These are phyloP conservation scores for Saturnispora bothae DNA, from an alignment of 805 yeast genomes.

Conservation along the genomic window DNA sequence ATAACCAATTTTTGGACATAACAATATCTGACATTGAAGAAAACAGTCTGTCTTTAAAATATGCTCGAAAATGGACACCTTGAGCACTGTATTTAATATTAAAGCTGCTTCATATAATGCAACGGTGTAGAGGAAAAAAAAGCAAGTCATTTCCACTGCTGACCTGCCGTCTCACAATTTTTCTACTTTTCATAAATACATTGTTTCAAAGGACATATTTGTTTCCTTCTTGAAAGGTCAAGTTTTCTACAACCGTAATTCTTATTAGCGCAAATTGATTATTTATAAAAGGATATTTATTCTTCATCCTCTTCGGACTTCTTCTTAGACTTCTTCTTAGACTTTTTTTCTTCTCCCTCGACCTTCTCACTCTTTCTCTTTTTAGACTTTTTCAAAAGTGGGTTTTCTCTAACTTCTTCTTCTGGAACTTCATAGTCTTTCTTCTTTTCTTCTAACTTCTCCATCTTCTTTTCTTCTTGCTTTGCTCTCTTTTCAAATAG, in stretches of 20 bases:
- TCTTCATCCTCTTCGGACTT: conserved; percentile 14
- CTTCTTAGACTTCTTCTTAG: conserved; percentile 23
- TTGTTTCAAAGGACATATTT: no score
- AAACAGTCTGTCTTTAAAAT: conserved; percentile 3
- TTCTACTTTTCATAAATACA: no score
- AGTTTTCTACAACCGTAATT: no score
- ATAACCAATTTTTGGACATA: not conserved
- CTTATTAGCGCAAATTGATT: no score
- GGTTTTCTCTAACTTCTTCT: conserved; percentile 39
- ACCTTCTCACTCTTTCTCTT: conserved; percentile 21
- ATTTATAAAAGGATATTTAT: conserved; percentile 1
- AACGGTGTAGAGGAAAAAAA: no score
- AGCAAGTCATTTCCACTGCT: no score
- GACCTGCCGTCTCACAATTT: no score
- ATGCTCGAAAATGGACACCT: conserved; percentile 8
- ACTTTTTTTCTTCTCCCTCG: conserved; percentile 22
- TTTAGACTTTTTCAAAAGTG: conserved; percentile 23
- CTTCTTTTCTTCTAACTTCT: conserved; percentile 57
- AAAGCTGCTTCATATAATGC: not conserved
- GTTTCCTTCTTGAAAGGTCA: no score
- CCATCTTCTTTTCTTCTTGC: conserved; percentile 59
- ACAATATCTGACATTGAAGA: conserved; percentile 7
- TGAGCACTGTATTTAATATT: no score
- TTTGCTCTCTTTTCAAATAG: conserved; percentile 69
- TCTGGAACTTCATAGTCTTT: conserved; percentile 81